Conservation (phyloP, 2,329 filamentous ascomycete species). For the Diaporthe capsici region DNA sequence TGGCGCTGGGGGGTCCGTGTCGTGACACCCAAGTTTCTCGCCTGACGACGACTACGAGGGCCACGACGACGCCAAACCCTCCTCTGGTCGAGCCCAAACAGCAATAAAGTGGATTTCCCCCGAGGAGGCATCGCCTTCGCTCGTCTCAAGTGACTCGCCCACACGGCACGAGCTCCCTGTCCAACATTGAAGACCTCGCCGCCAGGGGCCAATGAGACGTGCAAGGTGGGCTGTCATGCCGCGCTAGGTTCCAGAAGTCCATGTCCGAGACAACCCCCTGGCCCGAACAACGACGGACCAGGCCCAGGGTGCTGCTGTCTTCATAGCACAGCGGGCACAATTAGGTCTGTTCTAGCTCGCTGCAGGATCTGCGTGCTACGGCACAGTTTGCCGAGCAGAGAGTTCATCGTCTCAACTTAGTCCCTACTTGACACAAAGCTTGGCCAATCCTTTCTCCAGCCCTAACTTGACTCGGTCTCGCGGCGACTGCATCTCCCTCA, state of each 20-base stretch:
- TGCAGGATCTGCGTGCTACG: slow-evolving; percentile 3
- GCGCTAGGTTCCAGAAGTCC: slow-evolving; percentile 30
- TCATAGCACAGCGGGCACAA: not conserved
- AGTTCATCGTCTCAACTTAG: slow-evolving; percentile 10
- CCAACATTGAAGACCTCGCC: not conserved
- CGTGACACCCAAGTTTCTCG: not conserved
- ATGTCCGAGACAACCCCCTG: slow-evolving; percentile 28
- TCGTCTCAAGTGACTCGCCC: slow-evolving; percentile 28
- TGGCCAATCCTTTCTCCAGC: not conserved
- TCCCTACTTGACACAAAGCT: slow-evolving; percentile 22
- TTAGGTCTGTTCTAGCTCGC: not conserved
- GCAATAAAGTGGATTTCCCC: not conserved
- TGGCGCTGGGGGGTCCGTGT: slow-evolving; percentile 10
- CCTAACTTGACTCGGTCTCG: not conserved
- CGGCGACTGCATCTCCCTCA: not conserved
- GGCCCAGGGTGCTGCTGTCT: not conserved
- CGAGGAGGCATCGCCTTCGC: not conserved
- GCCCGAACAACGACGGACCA: not conserved
- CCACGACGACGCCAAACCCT: slow-evolving; percentile 10
- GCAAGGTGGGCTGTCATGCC: slow-evolving; percentile 17
- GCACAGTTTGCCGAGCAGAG: slow-evolving; percentile 12
- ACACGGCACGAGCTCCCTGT: not conserved
- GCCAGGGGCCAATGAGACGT: slow-evolving; percentile 18
- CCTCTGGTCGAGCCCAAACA: slow-evolving; percentile 3
- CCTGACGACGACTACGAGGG: not conserved